Evolutionary conservation across 441 rosid species (phyloP).

Genomic region (Capsella rubella): DNA sequence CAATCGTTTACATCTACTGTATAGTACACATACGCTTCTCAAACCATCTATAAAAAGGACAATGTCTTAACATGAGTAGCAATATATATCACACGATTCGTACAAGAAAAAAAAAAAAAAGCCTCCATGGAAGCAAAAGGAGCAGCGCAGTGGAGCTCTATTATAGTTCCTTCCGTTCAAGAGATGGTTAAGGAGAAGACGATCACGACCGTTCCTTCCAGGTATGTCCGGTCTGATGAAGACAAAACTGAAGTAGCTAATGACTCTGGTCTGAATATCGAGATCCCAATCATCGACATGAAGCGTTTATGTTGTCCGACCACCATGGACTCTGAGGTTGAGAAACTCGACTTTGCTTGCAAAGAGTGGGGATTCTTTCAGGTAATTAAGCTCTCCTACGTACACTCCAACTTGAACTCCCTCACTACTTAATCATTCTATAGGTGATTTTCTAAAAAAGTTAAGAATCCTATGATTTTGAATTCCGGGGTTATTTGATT

Average conservation of each 20-base stretch:
- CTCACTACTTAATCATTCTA: too few species aligned
- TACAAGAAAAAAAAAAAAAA: neutral
- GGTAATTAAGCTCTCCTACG: neutral
- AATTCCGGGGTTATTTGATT: too few species aligned
- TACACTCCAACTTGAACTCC: too few species aligned
- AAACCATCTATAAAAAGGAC: neutral
- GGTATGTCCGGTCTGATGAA: conserved; percentile 49
- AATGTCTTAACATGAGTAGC: neutral
- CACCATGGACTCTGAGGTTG: conserved; percentile 44
- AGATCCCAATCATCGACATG: conserved; percentile 52
- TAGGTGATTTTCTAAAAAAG: too few species aligned
- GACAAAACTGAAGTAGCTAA: conserved; percentile 11
- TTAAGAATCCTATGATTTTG: too few species aligned
- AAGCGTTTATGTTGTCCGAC: conserved; percentile 39
- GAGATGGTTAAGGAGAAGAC: conserved; percentile 45
- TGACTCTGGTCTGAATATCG: neutral
- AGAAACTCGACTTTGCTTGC: conserved; percentile 56
- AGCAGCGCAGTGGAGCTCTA: conserved; percentile 43
- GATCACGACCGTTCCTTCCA: conserved; percentile 41
- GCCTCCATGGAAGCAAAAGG: conserved; percentile 45
- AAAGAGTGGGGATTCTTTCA: conserved; percentile 60
- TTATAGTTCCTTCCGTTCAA: conserved; percentile 52
- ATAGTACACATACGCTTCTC: neutral
- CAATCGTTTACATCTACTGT: neutral
- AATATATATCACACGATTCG: neutral